Evolutionary conservation across 805 yeast genomes (phyloP).

Genomic region (Wickerhamomyces strasburgensis): DNA sequence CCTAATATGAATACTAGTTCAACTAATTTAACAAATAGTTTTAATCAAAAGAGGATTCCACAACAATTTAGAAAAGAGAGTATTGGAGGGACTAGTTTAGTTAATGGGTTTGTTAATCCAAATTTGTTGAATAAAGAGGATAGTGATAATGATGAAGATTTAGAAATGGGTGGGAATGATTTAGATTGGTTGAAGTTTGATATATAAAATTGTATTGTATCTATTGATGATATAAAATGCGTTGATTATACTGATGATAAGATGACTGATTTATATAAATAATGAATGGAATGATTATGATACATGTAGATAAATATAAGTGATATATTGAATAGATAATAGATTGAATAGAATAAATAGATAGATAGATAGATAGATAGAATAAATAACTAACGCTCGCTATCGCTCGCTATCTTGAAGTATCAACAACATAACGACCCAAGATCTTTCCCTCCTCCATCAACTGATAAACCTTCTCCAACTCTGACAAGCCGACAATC

Average conservation of each 20-base stretch:
- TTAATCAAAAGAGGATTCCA: constrained; percentile 27
- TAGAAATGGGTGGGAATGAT: constrained; percentile 20
- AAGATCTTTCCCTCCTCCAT: constrained; percentile 61
- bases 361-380: neutral
- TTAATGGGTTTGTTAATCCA: constrained; percentile 10
- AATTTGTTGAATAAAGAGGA: constrained; percentile 11
- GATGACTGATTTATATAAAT: no score
- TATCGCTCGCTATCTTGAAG: constrained; percentile 39
- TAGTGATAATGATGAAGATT: constrained; percentile 15
- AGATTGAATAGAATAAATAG: neutral
- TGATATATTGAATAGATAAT: neutral
- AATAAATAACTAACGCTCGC: neutral
- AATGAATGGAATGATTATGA: no score
- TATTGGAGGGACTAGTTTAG: neutral
- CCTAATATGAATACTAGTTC: constrained; percentile 19
- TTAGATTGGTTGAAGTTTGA: constrained; percentile 28
- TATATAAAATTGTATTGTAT: constrained; percentile 8
- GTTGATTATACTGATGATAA: neutral
- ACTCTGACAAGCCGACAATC: constrained; percentile 50
- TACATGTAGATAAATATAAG: no score
- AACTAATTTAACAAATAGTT: constrained; percentile 22
- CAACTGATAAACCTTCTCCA: constrained; percentile 47
- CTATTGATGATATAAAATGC: neutral
- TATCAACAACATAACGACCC: constrained; percentile 63
- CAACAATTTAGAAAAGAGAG: constrained; percentile 18